These are phyloP conservation scores for Oryza meyeriana DNA, from an alignment of 176 grass and related monocot species.

Conservation along the genomic window DNA sequence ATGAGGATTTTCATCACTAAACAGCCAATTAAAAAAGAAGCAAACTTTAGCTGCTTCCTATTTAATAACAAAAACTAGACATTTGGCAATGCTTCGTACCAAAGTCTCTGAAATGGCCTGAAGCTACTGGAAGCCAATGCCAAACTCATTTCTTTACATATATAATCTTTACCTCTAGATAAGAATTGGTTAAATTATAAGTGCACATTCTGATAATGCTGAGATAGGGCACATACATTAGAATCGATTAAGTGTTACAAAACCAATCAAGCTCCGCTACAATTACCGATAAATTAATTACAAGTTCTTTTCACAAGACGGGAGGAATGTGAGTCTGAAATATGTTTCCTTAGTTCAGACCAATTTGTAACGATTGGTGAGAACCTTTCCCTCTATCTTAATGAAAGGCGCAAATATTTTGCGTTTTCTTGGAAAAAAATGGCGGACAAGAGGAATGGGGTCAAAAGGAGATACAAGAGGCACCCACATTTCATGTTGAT, in stretches of 20 bases:
- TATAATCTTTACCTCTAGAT: background rate
- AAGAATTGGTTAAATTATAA: background rate
- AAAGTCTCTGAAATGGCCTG: background rate
- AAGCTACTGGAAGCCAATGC: conserved; percentile 1
- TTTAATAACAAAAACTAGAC: background rate
- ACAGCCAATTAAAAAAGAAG: background rate
- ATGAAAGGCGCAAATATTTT: background rate
- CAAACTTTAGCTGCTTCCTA: background rate
- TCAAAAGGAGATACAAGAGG: conserved; percentile 27
- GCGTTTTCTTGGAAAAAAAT: background rate
- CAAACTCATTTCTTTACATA: background rate
- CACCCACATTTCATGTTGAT: background rate
- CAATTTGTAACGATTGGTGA: background rate
- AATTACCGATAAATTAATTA: background rate
- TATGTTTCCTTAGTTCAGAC: background rate
- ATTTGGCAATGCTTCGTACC: background rate
- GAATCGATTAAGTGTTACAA: background rate
- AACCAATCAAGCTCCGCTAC: conserved; percentile 16
- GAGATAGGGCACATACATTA: background rate
- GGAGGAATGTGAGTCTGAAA: background rate
- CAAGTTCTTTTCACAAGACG: background rate
- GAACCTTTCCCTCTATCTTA: background rate
- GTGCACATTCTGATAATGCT: background rate
- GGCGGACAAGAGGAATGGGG: background rate
- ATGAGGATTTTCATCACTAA: background rate